Evolutionary conservation across 257 asterid species (phyloP), one percentile per base, ranked within the genome.

Genomic region (Schizonepeta tenuifolia): DNA sequence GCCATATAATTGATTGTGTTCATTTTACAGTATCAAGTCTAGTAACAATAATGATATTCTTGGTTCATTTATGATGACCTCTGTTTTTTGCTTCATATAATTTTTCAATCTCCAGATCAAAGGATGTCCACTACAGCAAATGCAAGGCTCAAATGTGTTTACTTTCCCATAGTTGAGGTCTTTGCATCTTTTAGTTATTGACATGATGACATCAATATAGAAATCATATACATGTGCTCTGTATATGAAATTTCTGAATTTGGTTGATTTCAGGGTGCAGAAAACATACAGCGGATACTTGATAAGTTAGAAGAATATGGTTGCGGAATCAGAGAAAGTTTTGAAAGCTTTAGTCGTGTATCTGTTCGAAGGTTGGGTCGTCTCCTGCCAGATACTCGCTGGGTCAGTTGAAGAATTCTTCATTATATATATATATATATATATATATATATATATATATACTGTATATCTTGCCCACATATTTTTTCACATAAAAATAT

Each of bases 281-380:
- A 91, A 76, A 83, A 78, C 74, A 86, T 91, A 61, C 71, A 77
- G 12, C 65, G 7, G 24, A 87, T 89, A 61, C 69, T 91, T 54
- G 80, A 78, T 70, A 58, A 65, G 58, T 81, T 91, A 49, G 40
- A 78, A 38, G 72, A 61, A 41, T 88, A 73, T 76, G 86, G 90
- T 13, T 78, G 75, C 73, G 89, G 79, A 59, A 79, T 64, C 51
- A 15, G 78, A 56, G 91, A 87, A 81, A 82, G 77, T 84, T 91
- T 57, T 57, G 86, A 81, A 71, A 80, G 73, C 61, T 87, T 84
- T 59, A 84, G 93, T 62, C 95, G 85, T 11, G 93, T 91, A 21
- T 83, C 95, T 51, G 75, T 91, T 28, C 82, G 97, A 47, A 79
- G 97, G 76, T 69, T 91, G 83, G 97, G 97, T 59, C 97, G 96